A percentile compares a stretch with the other conserved stretches of the same genome.
These are phyloP conservation scores for Penicillium soppii DNA, from an alignment of 495 filamentous ascomycete species.

Conservation along the genomic window DNA sequence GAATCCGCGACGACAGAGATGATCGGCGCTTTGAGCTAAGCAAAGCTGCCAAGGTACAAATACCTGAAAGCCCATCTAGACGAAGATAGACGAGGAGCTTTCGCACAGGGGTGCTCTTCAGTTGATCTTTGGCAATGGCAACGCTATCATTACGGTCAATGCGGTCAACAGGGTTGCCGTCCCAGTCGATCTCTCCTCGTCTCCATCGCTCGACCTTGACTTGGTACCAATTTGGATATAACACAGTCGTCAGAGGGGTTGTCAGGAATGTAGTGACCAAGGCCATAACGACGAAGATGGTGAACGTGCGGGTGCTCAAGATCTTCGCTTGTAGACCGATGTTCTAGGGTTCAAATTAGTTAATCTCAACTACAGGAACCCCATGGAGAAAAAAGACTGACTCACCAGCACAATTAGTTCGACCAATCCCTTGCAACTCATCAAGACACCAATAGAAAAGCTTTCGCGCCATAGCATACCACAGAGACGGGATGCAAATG, in stretches of 20 bases:
- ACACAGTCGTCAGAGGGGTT: conserved; percentile 71
- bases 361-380: too few species aligned
- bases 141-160: conserved; percentile 39
- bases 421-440: conserved; percentile 97
- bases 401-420: conserved; percentile 92
- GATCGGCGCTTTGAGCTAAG: conserved; percentile 41
- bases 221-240: conserved; percentile 91
- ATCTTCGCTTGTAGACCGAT: conserved; percentile 93
- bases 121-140: conserved; percentile 44
- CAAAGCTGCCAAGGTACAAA: conserved; percentile 82
- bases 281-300: conserved; percentile 98
- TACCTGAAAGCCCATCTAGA: conserved; percentile 83
- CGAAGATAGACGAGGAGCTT: conserved; percentile 69
- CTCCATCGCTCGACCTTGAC: conserved; percentile 89
- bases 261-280: conserved; percentile 90
- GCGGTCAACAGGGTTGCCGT: conserved; percentile 58
- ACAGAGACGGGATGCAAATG: conserved; percentile 71
- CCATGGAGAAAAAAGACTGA: too few species aligned
- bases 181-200: conserved; percentile 91
- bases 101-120: conserved; percentile 34
- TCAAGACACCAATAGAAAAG: conserved; percentile 85
- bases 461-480: conserved; percentile 92
- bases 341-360: conserved; percentile 57
- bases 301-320: conserved; percentile 83
- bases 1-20: conserved; percentile 38